phyloP scores from a whole-genome alignment of 208 protist species.

The Crithidia expoeki region DNA sequence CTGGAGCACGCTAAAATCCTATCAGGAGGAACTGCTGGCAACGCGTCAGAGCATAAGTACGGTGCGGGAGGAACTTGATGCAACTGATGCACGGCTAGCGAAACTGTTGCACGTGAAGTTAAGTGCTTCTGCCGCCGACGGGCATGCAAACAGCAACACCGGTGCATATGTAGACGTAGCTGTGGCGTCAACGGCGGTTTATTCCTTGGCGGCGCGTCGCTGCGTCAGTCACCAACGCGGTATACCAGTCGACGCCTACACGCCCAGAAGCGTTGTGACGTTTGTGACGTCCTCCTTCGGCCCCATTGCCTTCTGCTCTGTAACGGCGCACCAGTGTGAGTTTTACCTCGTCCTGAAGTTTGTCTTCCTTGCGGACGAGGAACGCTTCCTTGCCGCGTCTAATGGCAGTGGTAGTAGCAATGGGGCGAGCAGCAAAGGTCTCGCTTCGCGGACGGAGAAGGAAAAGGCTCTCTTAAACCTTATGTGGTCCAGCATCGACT shows the following conservation, averaged over 20 bases:
- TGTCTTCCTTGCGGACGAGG: slow-evolving; percentile 32
- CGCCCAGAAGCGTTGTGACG: slow-evolving; percentile 25
- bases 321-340: not conserved
- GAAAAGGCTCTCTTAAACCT: slow-evolving; percentile 1
- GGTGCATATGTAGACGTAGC: not conserved
- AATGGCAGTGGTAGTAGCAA: not conserved
- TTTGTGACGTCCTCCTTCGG: slow-evolving; percentile 38
- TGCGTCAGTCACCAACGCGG: slow-evolving; percentile 17
- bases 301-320: slow-evolving; percentile 30
- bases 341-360: slow-evolving; percentile 36
- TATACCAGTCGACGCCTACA: slow-evolving; percentile 25
- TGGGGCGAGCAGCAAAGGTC: not conserved
- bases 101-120: slow-evolving; percentile 7
- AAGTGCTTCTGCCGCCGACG: not conserved
- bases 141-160: not conserved
- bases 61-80: not conserved
- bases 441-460: slow-evolving; percentile 6
- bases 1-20: slow-evolving; percentile 26
- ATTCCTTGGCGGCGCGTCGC: not conserved
- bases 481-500: not conserved
- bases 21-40: slow-evolving; percentile 16
- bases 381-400: slow-evolving; percentile 24
- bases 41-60: slow-evolving; percentile 8
- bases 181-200: not conserved
- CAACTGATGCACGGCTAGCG: slow-evolving; percentile 14